Conservation (phyloP, 768 basidiomycete species). For the Strobilomyces echinocephalus region DNA sequence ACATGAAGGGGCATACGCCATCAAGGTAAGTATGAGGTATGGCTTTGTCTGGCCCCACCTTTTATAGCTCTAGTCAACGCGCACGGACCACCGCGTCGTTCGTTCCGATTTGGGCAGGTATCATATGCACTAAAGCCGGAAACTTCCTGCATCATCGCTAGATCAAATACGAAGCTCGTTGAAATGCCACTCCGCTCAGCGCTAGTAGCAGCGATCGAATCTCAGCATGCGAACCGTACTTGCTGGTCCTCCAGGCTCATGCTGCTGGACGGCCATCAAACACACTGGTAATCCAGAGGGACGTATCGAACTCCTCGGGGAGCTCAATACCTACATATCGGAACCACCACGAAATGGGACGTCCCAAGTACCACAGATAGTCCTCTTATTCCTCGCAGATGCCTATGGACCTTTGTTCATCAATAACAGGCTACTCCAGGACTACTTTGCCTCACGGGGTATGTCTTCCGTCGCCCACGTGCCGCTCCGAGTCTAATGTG, state of each 20-base stretch:
- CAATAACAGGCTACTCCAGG: conserved; percentile 55
- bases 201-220: too few relatives aligned
- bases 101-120: too few relatives aligned
- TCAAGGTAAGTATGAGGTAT: conserved; percentile 57
- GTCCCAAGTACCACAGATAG: conserved; percentile 30
- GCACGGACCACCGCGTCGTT: conserved; percentile 25
- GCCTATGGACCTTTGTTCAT: conserved; percentile 52
- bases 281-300: conserved; percentile 48
- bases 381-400: conserved; percentile 54
- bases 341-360: conserved; percentile 35
- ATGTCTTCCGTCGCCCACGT: not conserved
- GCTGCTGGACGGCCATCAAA: conserved; percentile 46
- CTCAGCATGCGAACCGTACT: conserved; percentile 15
- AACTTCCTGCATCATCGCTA: too few relatives aligned
- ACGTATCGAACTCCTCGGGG: conserved; percentile 40
- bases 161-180: too few relatives aligned
- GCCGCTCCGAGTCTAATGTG: not conserved
- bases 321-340: conserved; percentile 50
- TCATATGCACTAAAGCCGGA: too few relatives aligned
- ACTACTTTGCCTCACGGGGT: conserved; percentile 59
- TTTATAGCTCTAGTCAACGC: conserved; percentile 27
- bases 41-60: not conserved
- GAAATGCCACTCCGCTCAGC: too few relatives aligned
- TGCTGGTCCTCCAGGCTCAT: conserved; percentile 42
- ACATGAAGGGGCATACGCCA: conserved; percentile 53